These are phyloP conservation scores for Solanum hybrid DNA, from an alignment of 305 asterid species.

Conservation along the genomic window DNA sequence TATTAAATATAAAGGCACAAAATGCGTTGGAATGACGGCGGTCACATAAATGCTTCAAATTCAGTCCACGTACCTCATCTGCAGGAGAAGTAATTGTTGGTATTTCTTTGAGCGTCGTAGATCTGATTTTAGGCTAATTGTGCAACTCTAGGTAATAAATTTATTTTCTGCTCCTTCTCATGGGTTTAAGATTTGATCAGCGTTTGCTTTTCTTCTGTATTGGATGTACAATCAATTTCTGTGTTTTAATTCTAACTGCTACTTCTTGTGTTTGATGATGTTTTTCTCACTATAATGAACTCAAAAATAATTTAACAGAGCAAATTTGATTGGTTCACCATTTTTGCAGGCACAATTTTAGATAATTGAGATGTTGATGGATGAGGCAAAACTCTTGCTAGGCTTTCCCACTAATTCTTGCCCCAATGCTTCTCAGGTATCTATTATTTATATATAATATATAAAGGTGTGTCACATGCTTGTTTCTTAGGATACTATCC, in stretches of 20 bases:
- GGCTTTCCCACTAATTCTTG: slow-evolving; percentile 38
- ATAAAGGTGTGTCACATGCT: slow-evolving; percentile 19
- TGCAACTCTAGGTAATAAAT: not conserved
- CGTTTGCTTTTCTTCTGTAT: not conserved
- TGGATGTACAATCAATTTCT: not conserved
- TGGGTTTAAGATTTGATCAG: not conserved
- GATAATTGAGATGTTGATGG: slow-evolving; percentile 21
- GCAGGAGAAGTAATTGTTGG: not conserved
- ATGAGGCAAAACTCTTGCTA: slow-evolving; percentile 42
- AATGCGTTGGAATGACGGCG: not conserved
- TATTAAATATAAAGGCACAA: not conserved
- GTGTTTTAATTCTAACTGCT: not conserved
- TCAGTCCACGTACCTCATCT: not conserved
- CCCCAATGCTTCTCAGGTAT: slow-evolving; percentile 44
- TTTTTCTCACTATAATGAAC: not conserved
- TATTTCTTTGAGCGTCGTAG: not conserved
- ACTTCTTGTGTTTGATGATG: not conserved
- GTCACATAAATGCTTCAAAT: not conserved
- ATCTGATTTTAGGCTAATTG: not conserved
- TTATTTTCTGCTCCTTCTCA: too few relatives aligned
- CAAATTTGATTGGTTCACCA: not conserved
- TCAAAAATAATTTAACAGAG: not conserved
- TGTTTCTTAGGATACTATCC: not conserved
- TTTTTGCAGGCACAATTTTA: not conserved
- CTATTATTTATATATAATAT: too few relatives aligned